Conservation (phyloP, 1,284 basidiomycete genomes). For the Rhodofomes roseus region DNA sequence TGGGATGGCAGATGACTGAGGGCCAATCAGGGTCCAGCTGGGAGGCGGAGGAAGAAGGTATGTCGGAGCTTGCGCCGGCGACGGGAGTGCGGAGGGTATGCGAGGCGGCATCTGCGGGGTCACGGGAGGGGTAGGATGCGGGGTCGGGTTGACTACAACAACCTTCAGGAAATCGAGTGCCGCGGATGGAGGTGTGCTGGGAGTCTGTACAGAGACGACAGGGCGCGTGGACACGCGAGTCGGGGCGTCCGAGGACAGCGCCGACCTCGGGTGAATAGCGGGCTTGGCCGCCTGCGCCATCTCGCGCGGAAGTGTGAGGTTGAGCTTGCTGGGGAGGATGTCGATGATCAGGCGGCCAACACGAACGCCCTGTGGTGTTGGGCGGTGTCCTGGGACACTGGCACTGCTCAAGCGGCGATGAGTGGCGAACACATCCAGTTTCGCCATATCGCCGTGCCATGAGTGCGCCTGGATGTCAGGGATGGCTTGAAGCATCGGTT, state of each 20-base stretch:
- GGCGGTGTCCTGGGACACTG: slow-evolving; percentile 27
- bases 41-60: slow-evolving; percentile 24
- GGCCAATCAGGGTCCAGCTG: slow-evolving; percentile 13
- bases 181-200: slow-evolving; percentile 24
- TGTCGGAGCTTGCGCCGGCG: slow-evolving; percentile 15
- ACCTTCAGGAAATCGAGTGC: slow-evolving; percentile 39
- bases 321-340: slow-evolving; percentile 42
- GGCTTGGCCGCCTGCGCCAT: not conserved
- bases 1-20: slow-evolving; percentile 5
- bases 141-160: slow-evolving; percentile 52
- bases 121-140: slow-evolving; percentile 54
- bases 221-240: slow-evolving; percentile 23
- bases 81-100: slow-evolving; percentile 9
- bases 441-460: slow-evolving; percentile 24
- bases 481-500: not conserved
- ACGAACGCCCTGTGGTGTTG: slow-evolving; percentile 28
- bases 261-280: slow-evolving; percentile 6
- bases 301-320: slow-evolving; percentile 13
- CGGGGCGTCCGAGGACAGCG: slow-evolving; percentile 5
- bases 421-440: slow-evolving; percentile 18
- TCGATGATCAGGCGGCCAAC: slow-evolving; percentile 56
- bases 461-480: slow-evolving; percentile 20
- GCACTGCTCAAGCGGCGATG: slow-evolving; percentile 24
- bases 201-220: slow-evolving; percentile 26
- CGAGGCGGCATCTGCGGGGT: slow-evolving; percentile 35